Base-by-base conservation (phyloP, 148 eudicot species). In the Cornus florida region DNA sequence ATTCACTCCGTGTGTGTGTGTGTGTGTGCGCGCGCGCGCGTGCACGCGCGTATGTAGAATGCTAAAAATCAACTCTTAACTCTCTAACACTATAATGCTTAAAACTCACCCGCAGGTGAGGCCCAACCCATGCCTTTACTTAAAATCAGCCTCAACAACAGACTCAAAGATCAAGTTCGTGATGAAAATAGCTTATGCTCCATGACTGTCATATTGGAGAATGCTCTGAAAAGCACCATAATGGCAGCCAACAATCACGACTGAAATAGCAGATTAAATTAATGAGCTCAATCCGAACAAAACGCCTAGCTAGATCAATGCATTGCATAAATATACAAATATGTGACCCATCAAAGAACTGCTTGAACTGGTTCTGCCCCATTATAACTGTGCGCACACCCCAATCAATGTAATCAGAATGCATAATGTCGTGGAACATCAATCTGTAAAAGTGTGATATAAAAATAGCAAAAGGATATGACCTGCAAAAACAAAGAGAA, bases 391-490 rank as follows among this genome's bases (percentile, higher is more conserved):
- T 60, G 65, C 14, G 20, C 65, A 60, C 20, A 60, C 6, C 20
- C 22, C 23, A 13, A 62, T 62, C 19, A 19, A 62, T 62, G 24
- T 16, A 53, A n/a, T 62, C 66, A 62, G 6, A 62, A 3, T 20
- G 9, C 24, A 1, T 62, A 13, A 62, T 4, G 24, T 62, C 23
- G 20, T 17, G 9, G 66, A 16, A 6, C 24, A 62, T 62, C 66
- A 17, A n/a, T 62, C 22, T 62, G 66, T 24, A 62, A 1, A 17
- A 62, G 4, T 62, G 23, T 62, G 24, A 62, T 16, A 60, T n/a
- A 46, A 46, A 71, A 72, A 73, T 80, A 73, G 69, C 72, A 88
- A 35, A 83, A 95, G 98, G 98, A 93, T 93, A 95, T 95, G 96
- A 93, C 97, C 97, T 95, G 97, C 94, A 84, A 84, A 82, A 76